These are phyloP conservation scores for Paratrypanosoma confusum DNA, from an alignment of 208 protist genomes.

Conservation along the genomic window DNA sequence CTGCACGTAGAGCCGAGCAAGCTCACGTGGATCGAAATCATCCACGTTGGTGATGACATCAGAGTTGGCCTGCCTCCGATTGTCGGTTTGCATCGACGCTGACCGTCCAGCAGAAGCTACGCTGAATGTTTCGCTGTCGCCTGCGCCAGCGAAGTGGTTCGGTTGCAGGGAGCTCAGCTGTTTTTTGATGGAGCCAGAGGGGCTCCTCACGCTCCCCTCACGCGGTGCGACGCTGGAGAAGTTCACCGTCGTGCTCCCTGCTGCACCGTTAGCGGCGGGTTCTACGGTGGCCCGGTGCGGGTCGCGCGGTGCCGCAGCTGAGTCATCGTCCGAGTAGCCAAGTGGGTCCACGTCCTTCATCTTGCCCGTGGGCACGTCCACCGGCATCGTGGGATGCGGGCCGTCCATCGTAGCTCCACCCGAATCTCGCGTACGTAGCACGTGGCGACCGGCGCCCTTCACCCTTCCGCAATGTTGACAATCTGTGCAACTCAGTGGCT, in stretches of 20 bases:
- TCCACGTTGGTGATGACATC: conserved; percentile 38
- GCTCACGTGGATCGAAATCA: conserved; percentile 36
- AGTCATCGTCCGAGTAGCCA: too few species aligned
- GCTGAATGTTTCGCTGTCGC: not conserved
- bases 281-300: not conserved
- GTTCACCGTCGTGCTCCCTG: not conserved
- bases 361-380: too few species aligned
- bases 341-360: too few species aligned
- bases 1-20: conserved; percentile 55
- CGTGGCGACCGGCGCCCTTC: too few species aligned
- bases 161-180: not conserved
- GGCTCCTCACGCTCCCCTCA: too few species aligned
- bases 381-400: too few species aligned
- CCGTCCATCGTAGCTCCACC: too few species aligned
- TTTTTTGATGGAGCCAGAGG: too few species aligned
- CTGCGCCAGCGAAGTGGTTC: not conserved
- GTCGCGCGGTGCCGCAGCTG: too few species aligned
- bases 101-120: not conserved
- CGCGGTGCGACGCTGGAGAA: not conserved
- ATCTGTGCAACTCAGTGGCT: too few species aligned
- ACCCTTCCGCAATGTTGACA: too few species aligned
- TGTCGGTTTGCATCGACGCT: not conserved
- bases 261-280: not conserved
- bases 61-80: conserved; percentile 12
- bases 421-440: too few species aligned